Evolutionary conservation across 1,284 basidiomycete genomes (phyloP).

Genomic region (Rhodotorula sp.): DNA sequence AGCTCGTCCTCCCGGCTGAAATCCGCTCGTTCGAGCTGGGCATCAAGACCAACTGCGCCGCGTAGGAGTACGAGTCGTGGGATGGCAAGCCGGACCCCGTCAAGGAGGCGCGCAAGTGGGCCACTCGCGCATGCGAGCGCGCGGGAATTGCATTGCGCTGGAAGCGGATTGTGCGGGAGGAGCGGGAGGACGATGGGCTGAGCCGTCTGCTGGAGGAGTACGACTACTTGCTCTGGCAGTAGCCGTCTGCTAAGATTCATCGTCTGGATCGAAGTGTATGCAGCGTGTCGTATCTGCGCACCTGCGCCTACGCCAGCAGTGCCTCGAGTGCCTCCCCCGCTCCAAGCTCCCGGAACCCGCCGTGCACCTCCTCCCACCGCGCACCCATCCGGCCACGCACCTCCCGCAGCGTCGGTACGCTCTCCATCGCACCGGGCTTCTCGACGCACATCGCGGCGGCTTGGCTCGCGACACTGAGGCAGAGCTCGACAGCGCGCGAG

Average conservation of each 20-base stretch:
- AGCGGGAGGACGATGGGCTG: too few species aligned
- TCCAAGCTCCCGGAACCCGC: not conserved
- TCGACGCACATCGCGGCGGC: slow-evolving; percentile 45
- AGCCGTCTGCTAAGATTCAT: too few species aligned
- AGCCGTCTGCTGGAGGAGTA: too few species aligned
- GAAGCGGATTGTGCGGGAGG: too few species aligned
- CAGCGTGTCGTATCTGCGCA: not conserved
- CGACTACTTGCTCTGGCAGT: too few species aligned
- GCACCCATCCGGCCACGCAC: slow-evolving; percentile 28
- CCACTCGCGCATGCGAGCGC: too few species aligned
- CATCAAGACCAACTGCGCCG: too few species aligned
- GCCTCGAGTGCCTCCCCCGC: not conserved
- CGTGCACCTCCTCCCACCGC: not conserved
- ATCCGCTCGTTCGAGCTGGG: too few species aligned
- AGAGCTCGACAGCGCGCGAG: slow-evolving; percentile 2
- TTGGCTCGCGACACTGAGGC: slow-evolving; percentile 35
- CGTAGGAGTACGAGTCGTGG: too few species aligned
- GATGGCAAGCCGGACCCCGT: not conserved
- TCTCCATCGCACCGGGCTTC: slow-evolving; percentile 45
- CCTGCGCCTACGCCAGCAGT: not conserved
- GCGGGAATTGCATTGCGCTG: too few species aligned
- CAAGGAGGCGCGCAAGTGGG: not conserved
- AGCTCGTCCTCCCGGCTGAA: too few species aligned
- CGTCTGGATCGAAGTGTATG: not conserved
- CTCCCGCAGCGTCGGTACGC: slow-evolving; percentile 36